These are phyloP conservation scores for Pichia thaimueangensis DNA, from an alignment of 805 yeast species.

Conservation along the genomic window DNA sequence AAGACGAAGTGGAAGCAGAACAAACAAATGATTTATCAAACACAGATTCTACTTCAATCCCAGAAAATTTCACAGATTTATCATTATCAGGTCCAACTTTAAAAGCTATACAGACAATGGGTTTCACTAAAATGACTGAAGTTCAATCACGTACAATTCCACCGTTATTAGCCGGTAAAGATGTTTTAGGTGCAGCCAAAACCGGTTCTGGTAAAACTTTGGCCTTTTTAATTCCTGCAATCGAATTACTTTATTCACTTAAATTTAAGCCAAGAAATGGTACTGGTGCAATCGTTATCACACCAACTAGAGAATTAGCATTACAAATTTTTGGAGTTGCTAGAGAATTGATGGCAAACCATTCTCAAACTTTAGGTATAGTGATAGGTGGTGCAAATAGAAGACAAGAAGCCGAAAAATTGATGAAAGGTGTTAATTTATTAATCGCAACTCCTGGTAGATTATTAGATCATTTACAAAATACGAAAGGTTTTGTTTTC, in stretches of 20 bases:
- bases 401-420: slow-evolving; percentile 94
- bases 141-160: slow-evolving; percentile 97
- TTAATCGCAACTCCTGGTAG: slow-evolving; percentile 98
- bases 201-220: slow-evolving; percentile 98
- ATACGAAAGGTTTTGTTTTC: slow-evolving; percentile 88
- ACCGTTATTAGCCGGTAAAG: slow-evolving; percentile 92
- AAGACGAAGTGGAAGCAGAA: slow-evolving; percentile 4
- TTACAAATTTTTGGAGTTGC: slow-evolving; percentile 98
- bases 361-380: slow-evolving; percentile 90
- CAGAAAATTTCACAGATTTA: slow-evolving; percentile 39
- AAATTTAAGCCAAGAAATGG: slow-evolving; percentile 97
- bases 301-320: slow-evolving; percentile 97
- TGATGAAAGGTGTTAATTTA: slow-evolving; percentile 87
- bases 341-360: slow-evolving; percentile 82
- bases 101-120: slow-evolving; percentile 81
- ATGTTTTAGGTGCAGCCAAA: slow-evolving; percentile 98
- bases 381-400: slow-evolving; percentile 99
- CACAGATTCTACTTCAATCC: slow-evolving; percentile 14
- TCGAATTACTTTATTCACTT: slow-evolving; percentile 82
- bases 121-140: slow-evolving; percentile 84
- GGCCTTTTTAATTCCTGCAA: slow-evolving; percentile 93
- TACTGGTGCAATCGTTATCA: slow-evolving; percentile 90
- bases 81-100: slow-evolving; percentile 76
- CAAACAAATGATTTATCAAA: neutral
- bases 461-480: slow-evolving; percentile 91